Base-by-base conservation (phyloP, 805 yeast genomes). In the Peterozyma xylosa region DNA sequence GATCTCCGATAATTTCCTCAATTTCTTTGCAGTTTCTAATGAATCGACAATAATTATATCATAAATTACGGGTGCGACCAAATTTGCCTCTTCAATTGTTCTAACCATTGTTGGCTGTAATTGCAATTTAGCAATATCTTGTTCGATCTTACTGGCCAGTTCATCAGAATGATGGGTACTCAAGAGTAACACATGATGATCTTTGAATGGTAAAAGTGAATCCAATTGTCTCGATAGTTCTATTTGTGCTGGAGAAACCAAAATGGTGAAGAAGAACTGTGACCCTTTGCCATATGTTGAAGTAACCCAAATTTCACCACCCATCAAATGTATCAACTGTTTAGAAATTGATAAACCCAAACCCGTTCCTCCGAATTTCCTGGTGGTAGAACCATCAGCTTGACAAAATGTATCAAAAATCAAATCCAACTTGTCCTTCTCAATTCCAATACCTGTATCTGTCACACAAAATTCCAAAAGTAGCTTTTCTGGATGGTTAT, bases 341-440 rank as follows among this genome's bases (percentile, higher is more conserved):
- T 86, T 86, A 9, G 96, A 88, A 60, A 87, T 87, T 2, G 95
- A 85, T 45, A 87, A 70, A 14, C 96, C 96, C 38, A 87, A 70
- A 50, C 96, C 96, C 3, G 96, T 88, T 56, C 96, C 96, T 54
- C 96, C 96, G 59, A 87, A 88, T 62, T 86, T 86, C 59, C 96
- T 76, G 1, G 96, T 87, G 2, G 96, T 87, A 5, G 95, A 86
- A 36, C 96, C 96, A 64, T 87, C 96, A 9, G 96, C 96, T 61
- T 87, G 96, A 52, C 96, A 84, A 67, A 87, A 87, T 2, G 91
- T 87, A 56, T 87, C 96, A 56, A 87, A 87, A 53, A 87, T 88
- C 36, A 88, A 71, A 30, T 87, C 95, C 33, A 87, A 69, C 57
- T 87, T 87, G 55, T 88, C 96, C 56, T 78, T 79, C 55, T 82